phyloP scores from a whole-genome alignment of 2,329 filamentous ascomycete genomes.

The Sarocladium brachiariae region DNA sequence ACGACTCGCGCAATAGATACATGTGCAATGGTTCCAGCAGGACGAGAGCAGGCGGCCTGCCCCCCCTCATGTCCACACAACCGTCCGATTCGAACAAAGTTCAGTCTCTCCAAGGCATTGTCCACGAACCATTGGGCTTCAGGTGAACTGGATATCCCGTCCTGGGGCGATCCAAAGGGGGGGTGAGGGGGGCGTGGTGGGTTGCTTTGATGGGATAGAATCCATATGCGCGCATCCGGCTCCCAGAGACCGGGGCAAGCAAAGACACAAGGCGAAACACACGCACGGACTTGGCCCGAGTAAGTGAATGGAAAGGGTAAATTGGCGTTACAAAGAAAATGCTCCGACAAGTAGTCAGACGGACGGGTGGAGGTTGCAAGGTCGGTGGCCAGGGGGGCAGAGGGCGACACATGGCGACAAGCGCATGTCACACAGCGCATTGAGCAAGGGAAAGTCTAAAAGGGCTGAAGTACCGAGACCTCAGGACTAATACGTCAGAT shows the following conservation, averaged over 20 bases:
- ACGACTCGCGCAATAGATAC: neutral
- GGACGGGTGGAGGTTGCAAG: neutral
- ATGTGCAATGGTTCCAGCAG: too few relatives aligned
- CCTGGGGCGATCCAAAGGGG: too few relatives aligned
- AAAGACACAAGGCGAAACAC: slow-evolving; percentile 1
- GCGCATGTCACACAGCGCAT: slow-evolving; percentile 8
- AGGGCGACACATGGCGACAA: slow-evolving; percentile 8
- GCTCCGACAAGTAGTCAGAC: neutral
- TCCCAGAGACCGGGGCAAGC: neutral
- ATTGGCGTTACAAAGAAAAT: neutral
- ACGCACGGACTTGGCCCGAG: neutral
- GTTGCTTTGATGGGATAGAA: neutral
- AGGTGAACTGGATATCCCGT: neutral
- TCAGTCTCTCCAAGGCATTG: neutral
- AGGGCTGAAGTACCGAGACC: slow-evolving; percentile 7
- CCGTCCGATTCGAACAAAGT: too few relatives aligned
- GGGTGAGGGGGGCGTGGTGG: neutral
- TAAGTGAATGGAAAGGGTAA: neutral
- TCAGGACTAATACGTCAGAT: neutral
- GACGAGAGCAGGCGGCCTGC: too few relatives aligned
- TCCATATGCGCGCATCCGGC: neutral
- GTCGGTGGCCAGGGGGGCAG: neutral
- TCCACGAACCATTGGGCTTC: neutral
- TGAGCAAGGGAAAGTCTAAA: neutral
- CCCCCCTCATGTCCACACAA: too few relatives aligned